A percentile compares a stretch with the other conserved stretches of the same genome.
Evolutionary conservation across 2,329 filamentous ascomycete species (phyloP).

Genomic region (Stagonosporopsis vannaccii): DNA sequence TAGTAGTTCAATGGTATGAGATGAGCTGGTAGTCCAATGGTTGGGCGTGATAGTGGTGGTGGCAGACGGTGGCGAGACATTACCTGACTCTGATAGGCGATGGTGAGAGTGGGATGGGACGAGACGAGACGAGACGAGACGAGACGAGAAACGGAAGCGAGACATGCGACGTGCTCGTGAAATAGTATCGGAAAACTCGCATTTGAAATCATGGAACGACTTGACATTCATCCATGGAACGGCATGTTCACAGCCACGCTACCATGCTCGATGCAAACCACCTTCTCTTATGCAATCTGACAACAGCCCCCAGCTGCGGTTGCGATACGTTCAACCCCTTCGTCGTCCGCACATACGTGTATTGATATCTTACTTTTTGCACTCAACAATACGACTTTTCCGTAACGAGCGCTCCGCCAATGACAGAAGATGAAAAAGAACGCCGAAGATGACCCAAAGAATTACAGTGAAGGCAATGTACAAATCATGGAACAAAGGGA

Average conservation of each 20-base stretch:
- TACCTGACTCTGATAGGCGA: too few relatives aligned
- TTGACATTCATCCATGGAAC: neutral
- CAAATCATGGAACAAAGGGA: conserved; percentile 6
- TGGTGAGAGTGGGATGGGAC: neutral
- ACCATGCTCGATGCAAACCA: neutral
- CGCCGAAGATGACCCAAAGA: conserved; percentile 29
- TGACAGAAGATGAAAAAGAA: conserved; percentile 4
- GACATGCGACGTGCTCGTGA: too few relatives aligned
- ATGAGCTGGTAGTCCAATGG: too few relatives aligned
- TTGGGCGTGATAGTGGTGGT: too few relatives aligned
- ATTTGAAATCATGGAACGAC: neutral
- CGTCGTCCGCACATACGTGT: too few relatives aligned
- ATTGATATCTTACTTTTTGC: conserved; percentile 16
- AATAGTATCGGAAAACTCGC: too few relatives aligned
- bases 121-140: neutral
- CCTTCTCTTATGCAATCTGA: neutral
- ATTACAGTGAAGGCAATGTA: conserved; percentile 27
- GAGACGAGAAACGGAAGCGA: too few relatives aligned
- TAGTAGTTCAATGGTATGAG: too few relatives aligned
- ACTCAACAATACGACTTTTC: conserved; percentile 1
- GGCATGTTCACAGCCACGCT: too few relatives aligned
- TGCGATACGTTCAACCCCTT: neutral
- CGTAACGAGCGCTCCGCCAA: conserved; percentile 7
- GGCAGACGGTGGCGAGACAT: too few relatives aligned
- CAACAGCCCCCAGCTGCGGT: neutral